A percentile compares a stretch with the other conserved stretches of the same genome.
These are phyloP conservation scores for Entomortierella chlamydospora DNA, from an alignment of 192 early-diverging fungal species.

Conservation along the genomic window DNA sequence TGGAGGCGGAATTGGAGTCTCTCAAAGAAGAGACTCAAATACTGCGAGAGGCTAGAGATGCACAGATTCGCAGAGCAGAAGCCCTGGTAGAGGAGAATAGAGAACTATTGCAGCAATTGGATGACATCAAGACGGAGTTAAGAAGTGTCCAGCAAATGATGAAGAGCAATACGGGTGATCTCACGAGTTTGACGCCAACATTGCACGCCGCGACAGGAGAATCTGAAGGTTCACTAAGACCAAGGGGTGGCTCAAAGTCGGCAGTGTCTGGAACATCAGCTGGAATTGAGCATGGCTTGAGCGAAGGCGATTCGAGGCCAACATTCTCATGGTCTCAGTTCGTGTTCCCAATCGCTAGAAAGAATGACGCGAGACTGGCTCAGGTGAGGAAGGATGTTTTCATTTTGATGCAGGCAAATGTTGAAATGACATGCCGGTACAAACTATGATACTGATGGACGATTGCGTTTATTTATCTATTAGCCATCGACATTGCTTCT, in stretches of 20 bases:
- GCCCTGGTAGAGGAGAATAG: slow-evolving; percentile 1
- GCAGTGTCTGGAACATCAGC: not conserved
- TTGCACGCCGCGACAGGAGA: no score
- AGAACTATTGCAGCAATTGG: slow-evolving; percentile 4
- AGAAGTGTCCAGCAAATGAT: not conserved
- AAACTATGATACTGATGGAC: no score
- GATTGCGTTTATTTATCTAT: no score
- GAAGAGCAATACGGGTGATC: not conserved
- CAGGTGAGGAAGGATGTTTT: slow-evolving; percentile 15
- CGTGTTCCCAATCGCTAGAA: slow-evolving; percentile 33
- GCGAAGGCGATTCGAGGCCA: not conserved
- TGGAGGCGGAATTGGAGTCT: not conserved
- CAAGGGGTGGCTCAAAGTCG: not conserved
- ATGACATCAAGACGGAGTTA: slow-evolving; percentile 20
- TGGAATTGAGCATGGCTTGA: no score
- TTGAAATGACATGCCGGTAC: no score
- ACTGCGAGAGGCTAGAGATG: slow-evolving; percentile 4
- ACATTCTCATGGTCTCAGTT: slow-evolving; percentile 44
- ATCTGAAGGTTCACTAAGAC: not conserved
- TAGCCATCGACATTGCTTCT: slow-evolving; percentile 35
- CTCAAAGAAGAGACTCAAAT: slow-evolving; percentile 9
- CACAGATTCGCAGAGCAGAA: not conserved
- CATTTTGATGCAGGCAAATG: no score
- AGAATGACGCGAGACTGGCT: not conserved
- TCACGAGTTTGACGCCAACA: not conserved